Evolutionary conservation across 2,329 filamentous ascomycete species (phyloP), one percentile per base, ranked within the genome.

Genomic region (Colletotrichum orbiculare): DNA sequence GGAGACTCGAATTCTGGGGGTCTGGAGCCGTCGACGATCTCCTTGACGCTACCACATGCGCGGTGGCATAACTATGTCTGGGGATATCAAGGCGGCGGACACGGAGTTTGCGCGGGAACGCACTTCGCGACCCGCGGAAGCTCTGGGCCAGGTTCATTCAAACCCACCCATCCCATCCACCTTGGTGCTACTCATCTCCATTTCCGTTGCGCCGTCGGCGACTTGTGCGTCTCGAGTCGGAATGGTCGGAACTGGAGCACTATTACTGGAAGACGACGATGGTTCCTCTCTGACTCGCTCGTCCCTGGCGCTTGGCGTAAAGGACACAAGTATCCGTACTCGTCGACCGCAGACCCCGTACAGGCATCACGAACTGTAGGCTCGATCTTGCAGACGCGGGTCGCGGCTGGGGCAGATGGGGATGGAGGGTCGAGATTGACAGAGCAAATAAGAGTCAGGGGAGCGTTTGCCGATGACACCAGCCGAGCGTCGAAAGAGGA

Each of bases 391-490:
- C 15, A 17, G 37, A 25, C 49, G 37, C 38, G 17, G 5, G 46
- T 42, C 13, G 37, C 37, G 48, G 38, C 55, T 47, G 55, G 46
- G 55, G 8, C 49, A 43, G 17, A 11, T 46, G 33, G 33, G 10
- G 17, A 39, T 43, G 59, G 54, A 55, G 52, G 46, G 9, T 49
- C n/a, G 17, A 46, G 42, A 33, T 62, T 52, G 58, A 64, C 60
- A 64, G 56, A 48, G 55, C 60, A 49, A 54, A 54, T 49, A 37
- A 64, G 60, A 64, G 61, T 64, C 56, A 66, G 63, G 42, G 56
- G 47, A 62, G 39, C 38, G 25, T 48, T 57, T 62, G 63, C 59
- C 63, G 63, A 66, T 34, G 42, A 57, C 38, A 50, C 35, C 63
- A 63, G 63, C 58, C 63, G 63, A 66, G 42, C 25, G 41, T 56